Conservation (phyloP, 2,329 filamentous ascomycete species). For the Beauveria caledonica region DNA sequence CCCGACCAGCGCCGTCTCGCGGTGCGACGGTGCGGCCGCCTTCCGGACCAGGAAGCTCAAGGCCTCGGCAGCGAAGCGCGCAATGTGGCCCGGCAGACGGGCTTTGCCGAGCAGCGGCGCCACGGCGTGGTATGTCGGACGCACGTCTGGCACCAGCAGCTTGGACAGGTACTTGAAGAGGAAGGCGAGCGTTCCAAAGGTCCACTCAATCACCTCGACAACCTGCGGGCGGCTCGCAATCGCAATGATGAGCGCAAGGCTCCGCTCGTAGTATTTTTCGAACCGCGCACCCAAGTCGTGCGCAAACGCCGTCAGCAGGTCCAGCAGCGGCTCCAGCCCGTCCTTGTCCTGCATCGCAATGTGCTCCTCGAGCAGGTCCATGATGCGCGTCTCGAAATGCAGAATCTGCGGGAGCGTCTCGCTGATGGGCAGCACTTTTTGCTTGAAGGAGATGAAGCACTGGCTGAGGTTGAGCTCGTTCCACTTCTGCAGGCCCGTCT, state of each 20-base stretch:
- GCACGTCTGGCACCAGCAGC: conserved; percentile 74
- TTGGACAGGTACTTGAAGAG: conserved; percentile 95
- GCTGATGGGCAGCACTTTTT: conserved; percentile 66
- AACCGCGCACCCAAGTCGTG: conserved; percentile 83
- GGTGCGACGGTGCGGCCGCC: conserved; percentile 67
- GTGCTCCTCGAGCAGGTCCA: conserved; percentile 65
- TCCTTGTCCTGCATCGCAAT: conserved; percentile 72
- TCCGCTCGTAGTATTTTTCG: conserved; percentile 75
- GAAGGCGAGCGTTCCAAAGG: conserved; percentile 87
- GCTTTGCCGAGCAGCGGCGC: conserved; percentile 75
- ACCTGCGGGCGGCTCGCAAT: conserved; percentile 71
- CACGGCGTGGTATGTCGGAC: conserved; percentile 77
- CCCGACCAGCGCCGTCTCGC: conserved; percentile 60
- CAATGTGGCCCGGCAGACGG: conserved; percentile 76
- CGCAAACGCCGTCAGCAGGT: conserved; percentile 87
- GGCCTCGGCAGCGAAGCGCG: conserved; percentile 87
- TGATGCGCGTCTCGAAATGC: conserved; percentile 80
- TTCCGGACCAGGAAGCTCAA: conserved; percentile 91
- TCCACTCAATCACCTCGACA: conserved; percentile 93
- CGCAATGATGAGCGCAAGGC: conserved; percentile 66
- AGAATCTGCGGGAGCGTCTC: conserved; percentile 89
- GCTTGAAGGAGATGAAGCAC: conserved; percentile 68
- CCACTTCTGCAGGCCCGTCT: conserved; percentile 79
- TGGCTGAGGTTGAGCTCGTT: conserved; percentile 82
- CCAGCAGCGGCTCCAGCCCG: conserved; percentile 76